phyloP scores from a whole-genome alignment of 257 asterid genomes.

The Eucommia ulmoides region DNA sequence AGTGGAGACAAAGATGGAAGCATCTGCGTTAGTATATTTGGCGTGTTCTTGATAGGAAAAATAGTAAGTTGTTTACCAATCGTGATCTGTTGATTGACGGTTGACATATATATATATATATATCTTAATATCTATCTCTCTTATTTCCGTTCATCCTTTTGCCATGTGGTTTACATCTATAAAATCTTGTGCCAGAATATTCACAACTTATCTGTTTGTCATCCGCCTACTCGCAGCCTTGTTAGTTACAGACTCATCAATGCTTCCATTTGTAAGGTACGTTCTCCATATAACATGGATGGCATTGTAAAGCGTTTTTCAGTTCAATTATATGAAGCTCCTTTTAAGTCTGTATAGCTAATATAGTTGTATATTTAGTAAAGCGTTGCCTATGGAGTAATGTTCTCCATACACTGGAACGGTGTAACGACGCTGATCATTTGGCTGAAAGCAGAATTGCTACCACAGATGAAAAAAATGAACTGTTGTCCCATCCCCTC shows the following conservation, averaged over 20 bases:
- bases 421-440: too few species aligned
- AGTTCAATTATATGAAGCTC: too few species aligned
- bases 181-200: conserved; percentile 45
- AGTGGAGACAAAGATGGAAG: conserved; percentile 92
- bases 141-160: conserved; percentile 7
- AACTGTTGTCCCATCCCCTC: too few species aligned
- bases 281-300: too few species aligned
- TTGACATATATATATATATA: background rate
- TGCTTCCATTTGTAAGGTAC: conserved; percentile 68
- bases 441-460: too few species aligned
- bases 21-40: conserved; percentile 82
- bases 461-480: too few species aligned
- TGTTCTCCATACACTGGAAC: too few species aligned
- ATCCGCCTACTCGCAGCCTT: conserved; percentile 26
- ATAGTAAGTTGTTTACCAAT: conserved; percentile 46
- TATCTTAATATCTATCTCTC: conserved; percentile 8
- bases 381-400: too few species aligned
- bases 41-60: conserved; percentile 89
- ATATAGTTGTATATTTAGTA: too few species aligned
- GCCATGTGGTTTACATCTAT: conserved; percentile 12
- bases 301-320: too few species aligned
- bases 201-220: conserved; percentile 32
- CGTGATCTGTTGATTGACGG: background rate
- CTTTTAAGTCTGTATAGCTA: too few species aligned
- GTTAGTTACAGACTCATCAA: conserved; percentile 38